A percentile compares a stretch with the other conserved stretches of the same genome.
phyloP scores from a whole-genome alignment of 2,329 filamentous ascomycete genomes.

The Pseudogymnoascus sp. region DNA sequence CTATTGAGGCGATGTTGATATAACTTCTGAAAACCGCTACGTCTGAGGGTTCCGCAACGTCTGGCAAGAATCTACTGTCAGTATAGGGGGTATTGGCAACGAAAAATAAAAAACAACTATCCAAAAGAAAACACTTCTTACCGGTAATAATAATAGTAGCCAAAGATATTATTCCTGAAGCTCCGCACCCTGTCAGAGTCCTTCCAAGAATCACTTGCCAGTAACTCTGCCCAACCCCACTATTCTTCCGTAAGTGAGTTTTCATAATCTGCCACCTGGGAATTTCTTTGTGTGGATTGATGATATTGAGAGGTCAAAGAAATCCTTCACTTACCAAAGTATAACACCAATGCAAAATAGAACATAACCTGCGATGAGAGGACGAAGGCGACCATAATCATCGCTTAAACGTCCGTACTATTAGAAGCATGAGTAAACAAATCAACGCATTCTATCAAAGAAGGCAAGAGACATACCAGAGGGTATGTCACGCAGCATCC shows the following conservation, averaged over 20 bases:
- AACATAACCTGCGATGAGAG: neutral
- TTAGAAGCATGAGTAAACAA: neutral
- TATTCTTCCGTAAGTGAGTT: neutral
- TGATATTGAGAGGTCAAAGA: neutral
- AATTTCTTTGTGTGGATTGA: neutral
- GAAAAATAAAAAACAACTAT: neutral
- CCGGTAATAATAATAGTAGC: neutral
- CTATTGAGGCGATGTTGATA: neutral
- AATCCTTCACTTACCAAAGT: neutral
- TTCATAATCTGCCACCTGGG: neutral
- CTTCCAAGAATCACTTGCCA: neutral
- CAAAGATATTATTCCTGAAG: neutral
- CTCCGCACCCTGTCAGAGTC: neutral
- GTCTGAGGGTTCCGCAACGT: neutral
- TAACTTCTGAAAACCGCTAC: neutral
- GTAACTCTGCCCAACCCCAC: neutral
- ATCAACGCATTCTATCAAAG: neutral
- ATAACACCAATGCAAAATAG: neutral
- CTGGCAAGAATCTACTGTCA: neutral
- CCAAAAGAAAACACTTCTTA: neutral
- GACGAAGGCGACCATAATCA: neutral
- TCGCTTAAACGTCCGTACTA: neutral
- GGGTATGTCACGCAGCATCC: slow-evolving; percentile 18
- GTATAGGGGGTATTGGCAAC: neutral
- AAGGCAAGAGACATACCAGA: slow-evolving; percentile 13